These are phyloP conservation scores for Aspergillus nomiae DNA, from an alignment of 2,329 filamentous ascomycete genomes.

Conservation along the genomic window DNA sequence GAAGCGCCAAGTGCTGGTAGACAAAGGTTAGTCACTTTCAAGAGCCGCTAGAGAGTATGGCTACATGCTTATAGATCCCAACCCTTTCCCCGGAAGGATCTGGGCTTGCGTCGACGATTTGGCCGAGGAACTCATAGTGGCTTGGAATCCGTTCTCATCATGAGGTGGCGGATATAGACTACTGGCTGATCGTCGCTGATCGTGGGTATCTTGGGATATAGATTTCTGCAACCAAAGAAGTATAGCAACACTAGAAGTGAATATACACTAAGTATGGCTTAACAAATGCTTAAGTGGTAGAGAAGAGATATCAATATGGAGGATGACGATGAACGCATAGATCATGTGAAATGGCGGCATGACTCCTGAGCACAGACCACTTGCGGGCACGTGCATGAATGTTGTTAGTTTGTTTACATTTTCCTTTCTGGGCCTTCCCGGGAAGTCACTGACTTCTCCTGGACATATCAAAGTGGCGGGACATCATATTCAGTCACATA, in stretches of 20 bases:
- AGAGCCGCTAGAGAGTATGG: constrained; percentile 11
- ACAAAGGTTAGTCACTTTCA: constrained; percentile 26
- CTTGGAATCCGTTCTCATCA: constrained; percentile 15
- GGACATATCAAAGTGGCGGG: neutral
- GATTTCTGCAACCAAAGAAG: neutral
- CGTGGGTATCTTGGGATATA: neutral
- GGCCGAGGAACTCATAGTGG: constrained; percentile 36
- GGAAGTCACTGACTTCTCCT: constrained; percentile 3
- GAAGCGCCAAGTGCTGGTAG: constrained; percentile 79
- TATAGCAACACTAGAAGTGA: no score
- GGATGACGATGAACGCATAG: constrained; percentile 18
- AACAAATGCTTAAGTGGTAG: neutral
- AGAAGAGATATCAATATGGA: neutral
- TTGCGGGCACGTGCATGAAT: constrained; percentile 18
- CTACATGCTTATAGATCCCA: constrained; percentile 61
- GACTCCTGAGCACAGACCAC: constrained; percentile 17
- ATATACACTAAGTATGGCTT: no score
- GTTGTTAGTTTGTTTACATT: constrained; percentile 34
- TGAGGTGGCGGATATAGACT: constrained; percentile 3
- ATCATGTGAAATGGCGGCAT: constrained; percentile 32
- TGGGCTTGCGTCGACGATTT: constrained; percentile 51
- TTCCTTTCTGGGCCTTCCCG: constrained; percentile 25
- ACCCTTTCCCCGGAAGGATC: constrained; percentile 66
- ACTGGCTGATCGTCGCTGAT: neutral
- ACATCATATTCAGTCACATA: neutral